Evolutionary conservation across 805 yeast genomes (phyloP), one percentile per base, ranked within the genome.

Genomic region (Barnettozyma botsteinii): DNA sequence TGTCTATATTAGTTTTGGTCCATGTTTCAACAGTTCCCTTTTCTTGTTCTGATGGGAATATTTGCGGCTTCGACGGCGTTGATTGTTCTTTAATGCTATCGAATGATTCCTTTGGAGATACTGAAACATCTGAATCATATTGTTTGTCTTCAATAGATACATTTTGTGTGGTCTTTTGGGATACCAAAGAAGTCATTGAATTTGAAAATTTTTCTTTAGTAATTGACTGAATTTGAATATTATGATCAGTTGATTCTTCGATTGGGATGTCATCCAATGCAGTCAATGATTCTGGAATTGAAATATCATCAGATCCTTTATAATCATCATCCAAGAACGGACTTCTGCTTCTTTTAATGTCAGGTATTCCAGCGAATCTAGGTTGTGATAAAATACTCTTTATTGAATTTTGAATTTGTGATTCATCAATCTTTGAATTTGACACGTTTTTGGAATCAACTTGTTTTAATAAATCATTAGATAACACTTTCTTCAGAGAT

Each of bases 1-100:
- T 46, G 12, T 52, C 51, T 4, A 55, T 55, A 31, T 60, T 60
- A 12, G 64, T 56, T 2, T 60, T 54, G 0, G 14, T 18, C 69
- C 67, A 61, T 11, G 25, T 20, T 36, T 2, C 22, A 19, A 11
- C 18, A n/a, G n/a, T n/a, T n/a, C n/a, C n/a, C 13, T 8, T 18
- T 18, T 31, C 20, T 30, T 38, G 6, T 4, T 22, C 21, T 11
- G 13, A 26, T 18, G 29, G 18, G 21, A 5, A 18, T 15, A n/a
- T 15, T 18, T 10, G 29, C 14, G 30, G 19, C 33, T 38, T 29
- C 9, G 36, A 27, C 10, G 31, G 25, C 10, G 27, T 24, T 9
- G 21, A 8, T 8, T 29, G 32, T 17, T 36, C 38, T 10, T 47
- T 43, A 14, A 35, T 18, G 15, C 45, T 41, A 21, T 41, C 41